phyloP scores from a whole-genome alignment of 78 protist genomes.

The Ministeria vibrans region DNA sequence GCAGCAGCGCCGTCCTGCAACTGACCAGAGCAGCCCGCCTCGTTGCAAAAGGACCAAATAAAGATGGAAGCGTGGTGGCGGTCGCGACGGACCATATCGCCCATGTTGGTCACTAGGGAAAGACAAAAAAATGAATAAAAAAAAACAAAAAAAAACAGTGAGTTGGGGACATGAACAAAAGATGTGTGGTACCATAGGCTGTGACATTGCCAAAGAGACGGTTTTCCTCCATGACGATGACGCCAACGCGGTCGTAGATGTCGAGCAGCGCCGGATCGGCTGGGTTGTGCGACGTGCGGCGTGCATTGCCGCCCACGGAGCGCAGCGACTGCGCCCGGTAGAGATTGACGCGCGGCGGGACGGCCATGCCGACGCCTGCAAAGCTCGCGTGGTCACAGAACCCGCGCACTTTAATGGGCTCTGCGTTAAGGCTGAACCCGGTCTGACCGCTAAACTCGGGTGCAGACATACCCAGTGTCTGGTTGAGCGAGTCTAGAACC shows the following conservation, averaged over 20 bases:
- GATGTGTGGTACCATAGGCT: too few species aligned
- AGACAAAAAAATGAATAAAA: too few species aligned
- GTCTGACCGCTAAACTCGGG: background rate
- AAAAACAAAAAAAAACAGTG: too few species aligned
- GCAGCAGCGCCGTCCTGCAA: background rate
- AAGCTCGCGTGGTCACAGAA: constrained; percentile 30
- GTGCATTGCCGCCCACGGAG: constrained; percentile 11
- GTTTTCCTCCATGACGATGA: constrained; percentile 35
- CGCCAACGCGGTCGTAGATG: constrained; percentile 13
- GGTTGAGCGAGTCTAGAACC: background rate
- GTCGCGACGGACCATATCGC: constrained; percentile 13
- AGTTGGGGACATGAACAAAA: too few species aligned
- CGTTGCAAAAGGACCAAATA: constrained; percentile 32
- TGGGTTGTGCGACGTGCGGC: constrained; percentile 29
- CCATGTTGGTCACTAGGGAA: constrained; percentile 28
- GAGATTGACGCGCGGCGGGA: constrained; percentile 22
- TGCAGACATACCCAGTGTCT: background rate
- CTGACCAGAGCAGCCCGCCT: constrained; percentile 11
- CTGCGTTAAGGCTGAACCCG: constrained; percentile 21
- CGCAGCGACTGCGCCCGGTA: constrained; percentile 31
- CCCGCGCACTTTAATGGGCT: constrained; percentile 27
- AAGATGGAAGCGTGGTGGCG: constrained; percentile 20
- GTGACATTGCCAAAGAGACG: constrained; percentile 6
- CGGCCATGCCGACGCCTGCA: constrained; percentile 28
- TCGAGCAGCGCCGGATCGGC: background rate